Percentiles rank a stretch among this genome's conserved stretches.
These are phyloP conservation scores for Mortierella antarctica DNA, from an alignment of 192 early-diverging fungal genomes.

Conservation along the genomic window DNA sequence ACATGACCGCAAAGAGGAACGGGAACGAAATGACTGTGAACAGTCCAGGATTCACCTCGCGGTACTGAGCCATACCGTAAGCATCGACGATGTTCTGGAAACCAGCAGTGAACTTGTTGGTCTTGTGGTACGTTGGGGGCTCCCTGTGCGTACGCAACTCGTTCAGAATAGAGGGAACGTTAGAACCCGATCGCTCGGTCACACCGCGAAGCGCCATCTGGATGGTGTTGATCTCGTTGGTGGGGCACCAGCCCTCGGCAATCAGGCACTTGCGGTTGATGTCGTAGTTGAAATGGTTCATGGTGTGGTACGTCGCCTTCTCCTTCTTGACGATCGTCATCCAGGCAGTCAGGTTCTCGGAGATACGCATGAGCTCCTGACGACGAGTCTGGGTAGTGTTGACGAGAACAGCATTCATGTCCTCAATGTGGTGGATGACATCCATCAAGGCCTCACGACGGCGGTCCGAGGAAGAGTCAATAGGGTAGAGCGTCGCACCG, in stretches of 20 bases:
- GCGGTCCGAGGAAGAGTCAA: conserved; percentile 85
- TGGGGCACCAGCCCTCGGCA: conserved; percentile 98
- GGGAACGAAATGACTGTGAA: conserved; percentile 98
- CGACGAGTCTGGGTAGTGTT: conserved; percentile 88
- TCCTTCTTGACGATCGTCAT: conserved; percentile 93
- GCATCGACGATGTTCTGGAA: conserved; percentile 99
- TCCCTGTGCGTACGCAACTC: conserved; percentile 86
- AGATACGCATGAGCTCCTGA: conserved; percentile 85
- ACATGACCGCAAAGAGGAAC: conserved; percentile 99
- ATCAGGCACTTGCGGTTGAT: conserved; percentile 92
- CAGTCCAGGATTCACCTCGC: conserved; percentile 98
- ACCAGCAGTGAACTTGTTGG: conserved; percentile 96
- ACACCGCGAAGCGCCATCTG: conserved; percentile 87
- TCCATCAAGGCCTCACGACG: conserved; percentile 86
- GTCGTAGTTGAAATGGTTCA: conserved; percentile 98
- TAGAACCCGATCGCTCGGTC: conserved; percentile 78
- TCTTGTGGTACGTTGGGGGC: conserved; percentile 94
- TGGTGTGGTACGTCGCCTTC: conserved; percentile 96
- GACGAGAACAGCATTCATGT: conserved; percentile 85
- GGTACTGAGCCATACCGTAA: conserved; percentile 95
- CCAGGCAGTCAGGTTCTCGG: conserved; percentile 91
- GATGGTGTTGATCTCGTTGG: conserved; percentile 82
- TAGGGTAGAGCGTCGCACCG: conserved; percentile 94
- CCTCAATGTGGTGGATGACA: conserved; percentile 88
- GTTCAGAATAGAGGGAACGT: conserved; percentile 87